Conservation (phyloP, 2,329 filamentous ascomycete species). For the Pseudocercospora pini-densiflorae region DNA sequence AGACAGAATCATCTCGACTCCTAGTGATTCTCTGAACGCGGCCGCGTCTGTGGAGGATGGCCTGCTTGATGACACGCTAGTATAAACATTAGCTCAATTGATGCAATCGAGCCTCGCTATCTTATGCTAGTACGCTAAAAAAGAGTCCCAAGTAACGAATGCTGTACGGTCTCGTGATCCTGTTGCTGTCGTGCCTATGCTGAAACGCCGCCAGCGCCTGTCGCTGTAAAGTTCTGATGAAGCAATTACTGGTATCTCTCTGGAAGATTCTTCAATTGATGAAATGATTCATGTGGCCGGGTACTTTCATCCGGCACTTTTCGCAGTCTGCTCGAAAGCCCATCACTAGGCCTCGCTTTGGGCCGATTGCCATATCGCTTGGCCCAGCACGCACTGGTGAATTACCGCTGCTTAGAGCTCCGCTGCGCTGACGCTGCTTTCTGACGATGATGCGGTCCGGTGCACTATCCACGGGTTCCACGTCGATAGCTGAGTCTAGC, state of each 20-base stretch:
- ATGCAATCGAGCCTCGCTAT: constrained; percentile 1
- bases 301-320: constrained; percentile 53
- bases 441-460: constrained; percentile 35
- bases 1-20: no score
- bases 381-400: constrained; percentile 29
- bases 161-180: neutral
- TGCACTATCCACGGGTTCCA: constrained; percentile 30
- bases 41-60: neutral
- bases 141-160: neutral
- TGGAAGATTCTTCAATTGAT: constrained; percentile 24
- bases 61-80: neutral
- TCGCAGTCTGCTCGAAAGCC: constrained; percentile 56
- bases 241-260: neutral
- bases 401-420: constrained; percentile 39
- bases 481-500: constrained; percentile 24
- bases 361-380: constrained; percentile 7
- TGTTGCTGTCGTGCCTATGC: constrained; percentile 10
- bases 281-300: constrained; percentile 57
- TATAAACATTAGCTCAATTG: constrained; percentile 3
- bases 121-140: neutral
- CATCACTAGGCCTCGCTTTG: constrained; percentile 50
- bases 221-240: constrained; percentile 20
- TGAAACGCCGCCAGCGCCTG: constrained; percentile 25
- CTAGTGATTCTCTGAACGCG: neutral
- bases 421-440: constrained; percentile 42